Conservation (phyloP, 2,329 filamentous ascomycete genomes). For the Aureobasidium pullulans region DNA sequence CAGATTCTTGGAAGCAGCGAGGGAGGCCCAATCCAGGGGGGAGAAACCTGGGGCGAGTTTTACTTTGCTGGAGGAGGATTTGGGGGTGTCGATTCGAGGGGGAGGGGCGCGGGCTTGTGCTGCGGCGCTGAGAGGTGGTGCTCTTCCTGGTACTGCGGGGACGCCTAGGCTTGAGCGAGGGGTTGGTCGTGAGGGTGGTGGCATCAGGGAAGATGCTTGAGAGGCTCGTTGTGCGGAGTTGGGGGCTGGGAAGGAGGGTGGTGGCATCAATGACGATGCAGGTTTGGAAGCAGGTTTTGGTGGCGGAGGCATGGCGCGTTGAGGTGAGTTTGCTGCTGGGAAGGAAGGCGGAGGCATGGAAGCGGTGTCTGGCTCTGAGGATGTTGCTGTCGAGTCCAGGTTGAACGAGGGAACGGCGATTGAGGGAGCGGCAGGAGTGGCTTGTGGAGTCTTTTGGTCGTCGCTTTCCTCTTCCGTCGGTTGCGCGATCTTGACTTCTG, state of each 20-base stretch:
- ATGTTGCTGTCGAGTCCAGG: constrained; percentile 9
- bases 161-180: constrained; percentile 26
- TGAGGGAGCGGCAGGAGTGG: constrained; percentile 14
- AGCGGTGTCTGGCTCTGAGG: not conserved
- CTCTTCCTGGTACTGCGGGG: constrained; percentile 38
- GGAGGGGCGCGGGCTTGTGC: constrained; percentile 19
- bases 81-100: constrained; percentile 32
- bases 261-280: constrained; percentile 26
- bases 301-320: constrained; percentile 27
- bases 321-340: constrained; percentile 39
- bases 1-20: constrained; percentile 56
- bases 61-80: constrained; percentile 53
- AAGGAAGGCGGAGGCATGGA: constrained; percentile 32
- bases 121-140: constrained; percentile 32
- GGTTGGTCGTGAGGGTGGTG: constrained; percentile 21
- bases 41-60: constrained; percentile 84
- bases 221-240: constrained; percentile 41
- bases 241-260: constrained; percentile 37
- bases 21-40: constrained; percentile 89
- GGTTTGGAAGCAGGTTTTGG: constrained; percentile 4
- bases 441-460: constrained; percentile 26
- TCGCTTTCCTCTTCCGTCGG: not conserved
- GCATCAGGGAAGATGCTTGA: constrained; percentile 21
- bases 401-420: constrained; percentile 18
- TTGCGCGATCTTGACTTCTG: not conserved